Conservation (phyloP, 2,329 filamentous ascomycete genomes). For the Dichotomopilus funicola region DNA sequence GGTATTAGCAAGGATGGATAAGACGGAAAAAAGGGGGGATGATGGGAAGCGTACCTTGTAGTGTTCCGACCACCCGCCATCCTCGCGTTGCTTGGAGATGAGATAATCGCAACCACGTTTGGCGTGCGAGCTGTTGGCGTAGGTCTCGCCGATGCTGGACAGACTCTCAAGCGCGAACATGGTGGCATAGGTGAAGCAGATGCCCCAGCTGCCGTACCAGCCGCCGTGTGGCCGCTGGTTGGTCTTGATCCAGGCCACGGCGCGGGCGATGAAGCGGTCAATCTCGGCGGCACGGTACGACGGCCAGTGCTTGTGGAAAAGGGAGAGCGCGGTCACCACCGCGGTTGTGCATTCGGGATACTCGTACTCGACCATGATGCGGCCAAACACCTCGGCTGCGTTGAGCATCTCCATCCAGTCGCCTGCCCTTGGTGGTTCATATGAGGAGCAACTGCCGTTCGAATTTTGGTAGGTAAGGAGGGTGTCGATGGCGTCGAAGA, state of each 20-base stretch:
- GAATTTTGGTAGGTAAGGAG: constrained; percentile 85
- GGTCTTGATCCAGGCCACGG: constrained; percentile 75
- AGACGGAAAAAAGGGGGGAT: neutral
- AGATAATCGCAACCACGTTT: constrained; percentile 79
- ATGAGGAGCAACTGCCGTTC: constrained; percentile 81
- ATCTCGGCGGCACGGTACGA: constrained; percentile 75
- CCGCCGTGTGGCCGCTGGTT: constrained; percentile 76
- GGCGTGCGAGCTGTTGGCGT: constrained; percentile 63
- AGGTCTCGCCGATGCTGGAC: constrained; percentile 73
- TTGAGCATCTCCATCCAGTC: constrained; percentile 79
- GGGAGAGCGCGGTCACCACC: constrained; percentile 76
- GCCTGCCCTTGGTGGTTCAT: constrained; percentile 76
- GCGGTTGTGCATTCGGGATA: constrained; percentile 98
- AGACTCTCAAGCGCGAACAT: constrained; percentile 95
- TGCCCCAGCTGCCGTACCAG: constrained; percentile 97
- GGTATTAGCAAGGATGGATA: neutral
- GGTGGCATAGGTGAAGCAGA: constrained; percentile 94
- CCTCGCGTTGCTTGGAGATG: constrained; percentile 72
- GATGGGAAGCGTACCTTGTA: constrained; percentile 56
- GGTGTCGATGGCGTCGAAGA: constrained; percentile 85
- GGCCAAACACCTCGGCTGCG: constrained; percentile 90
- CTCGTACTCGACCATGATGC: constrained; percentile 98
- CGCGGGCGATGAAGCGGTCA: constrained; percentile 60
- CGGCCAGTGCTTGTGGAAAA: constrained; percentile 77
- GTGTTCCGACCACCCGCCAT: constrained; percentile 95